Base-by-base conservation (phyloP, 2,329 filamentous ascomycete genomes). In the Knufia fluminis region DNA sequence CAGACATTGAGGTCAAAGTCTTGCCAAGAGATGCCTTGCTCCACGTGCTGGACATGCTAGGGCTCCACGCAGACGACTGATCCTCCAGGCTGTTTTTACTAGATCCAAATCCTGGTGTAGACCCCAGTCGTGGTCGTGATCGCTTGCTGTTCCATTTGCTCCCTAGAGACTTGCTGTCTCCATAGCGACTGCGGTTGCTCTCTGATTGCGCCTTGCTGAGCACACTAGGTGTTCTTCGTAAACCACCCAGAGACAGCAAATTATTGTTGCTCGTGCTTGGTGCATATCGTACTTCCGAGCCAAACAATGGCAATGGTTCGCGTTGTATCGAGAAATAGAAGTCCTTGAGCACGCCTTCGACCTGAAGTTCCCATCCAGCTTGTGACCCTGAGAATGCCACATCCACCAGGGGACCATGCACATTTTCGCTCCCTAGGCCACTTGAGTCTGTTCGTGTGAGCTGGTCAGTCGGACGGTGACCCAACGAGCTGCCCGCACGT, bases 21-120 rank as follows among this genome's bases (percentile, higher is more conserved):
- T 94, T 88, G 26, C 90, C 88, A 52, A 94, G 76, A 0, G 91
- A 97, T 62, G 92, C 86, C 60, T 87, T 91, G 70, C 90, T 96
- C 89, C 90, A 96, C 0, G 86, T 92, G 56, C 89, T 94, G n/a
- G 89, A 94, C 14, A 75, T 77, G 17, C 87, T 88, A 9, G 92
- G 92, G 59, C 87, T 96, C 87, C 88, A 97, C 41, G 96, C 76
- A 1, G 88, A 94, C 53, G 82, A 86, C 52, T 82, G 80, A 60
- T 98, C 92, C 52, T 98, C 92, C 56, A 98, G 80, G 66, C 91
- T 97, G 8, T 91, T 97, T 45, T 90, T 80, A 62, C 89, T 96
- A 0, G 91, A 96, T 20, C 85, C 89, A 62, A 94, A 80, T 10
- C 86, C 88, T 35, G 85, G 91, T 45, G 80, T 78, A 35, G 84